Base-by-base conservation (phyloP, 2,329 filamentous ascomycete species). In the Echinosphaeria canescens region DNA sequence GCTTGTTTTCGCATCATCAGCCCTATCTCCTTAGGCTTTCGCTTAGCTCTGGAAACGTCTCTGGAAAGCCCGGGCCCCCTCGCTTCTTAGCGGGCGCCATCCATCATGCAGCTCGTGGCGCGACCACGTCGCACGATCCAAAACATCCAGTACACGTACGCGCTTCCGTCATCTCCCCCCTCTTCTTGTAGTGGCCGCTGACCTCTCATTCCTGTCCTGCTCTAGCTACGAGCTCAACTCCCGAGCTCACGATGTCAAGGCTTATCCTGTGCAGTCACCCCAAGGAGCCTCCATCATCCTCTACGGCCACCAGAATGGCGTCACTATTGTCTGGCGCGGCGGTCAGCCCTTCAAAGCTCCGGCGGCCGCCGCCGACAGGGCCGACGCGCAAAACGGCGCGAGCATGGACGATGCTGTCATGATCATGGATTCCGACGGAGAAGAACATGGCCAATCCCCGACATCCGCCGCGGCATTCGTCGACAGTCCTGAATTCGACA, bases 371-470 rank as follows among this genome's bases (percentile, higher is more conserved):
- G 2, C 32, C 39, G 26, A 47, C 47, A 30, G 47, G 30, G 17
- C 17, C 7, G 10, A 19, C n/a, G 64, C 62, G 34, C 50, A 53
- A 25, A 71, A 70, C 34, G 65, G 65, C 10, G 36, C 47, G 0
- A 39, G 42, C 4, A 31, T 42, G 5, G 54, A 58, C 12, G 62
- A 68, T 38, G 49, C 56, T 4, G 53, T 72, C 15, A 70, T 73
- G 58, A 53, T 70, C 11, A 56, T 73, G 28, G 67, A 73, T 37
- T 71, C 63, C 2, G 67, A 73, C 35, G 63, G 69, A 6, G 66
- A 71, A 16, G 54, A 55, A n/a, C n/a, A n/a, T n/a, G n/a, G n/a
- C n/a, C n/a, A n/a, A n/a, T n/a, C n/a, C 15, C 34, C 49, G 2
- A 31, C 47, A 13, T 31, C 41, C 9, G 27, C 42, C 13, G 13